These are phyloP conservation scores for Saccharomyces hybrid DNA, from an alignment of 1,139 yeast genomes.

Conservation along the genomic window DNA sequence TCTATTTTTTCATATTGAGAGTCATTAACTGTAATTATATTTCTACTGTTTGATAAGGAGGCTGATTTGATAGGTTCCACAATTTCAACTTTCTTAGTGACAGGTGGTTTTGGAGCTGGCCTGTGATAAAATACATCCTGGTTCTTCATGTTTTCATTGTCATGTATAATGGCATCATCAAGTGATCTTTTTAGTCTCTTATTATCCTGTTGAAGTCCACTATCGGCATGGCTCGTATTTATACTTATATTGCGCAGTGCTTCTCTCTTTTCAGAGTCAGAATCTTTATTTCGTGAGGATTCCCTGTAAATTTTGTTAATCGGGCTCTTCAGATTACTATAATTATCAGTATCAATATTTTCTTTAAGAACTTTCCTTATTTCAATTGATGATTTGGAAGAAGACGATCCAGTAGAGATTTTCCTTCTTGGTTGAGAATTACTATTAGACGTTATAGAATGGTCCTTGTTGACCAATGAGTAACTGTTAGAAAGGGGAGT, in stretches of 20 bases:
- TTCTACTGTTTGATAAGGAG: conserved; percentile 11
- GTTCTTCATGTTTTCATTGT: background rate
- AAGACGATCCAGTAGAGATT: conserved; percentile 1
- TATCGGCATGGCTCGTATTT: conserved; percentile 16
- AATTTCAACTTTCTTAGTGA: conserved; percentile 22
- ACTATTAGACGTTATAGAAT: background rate
- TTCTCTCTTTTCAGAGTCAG: conserved; percentile 17
- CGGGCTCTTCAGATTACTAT: background rate
- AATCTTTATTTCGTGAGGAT: conserved; percentile 4
- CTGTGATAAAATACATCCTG: conserved; percentile 6
- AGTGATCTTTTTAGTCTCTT: background rate
- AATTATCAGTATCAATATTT: background rate
- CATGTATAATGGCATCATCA: background rate
- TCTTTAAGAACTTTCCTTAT: background rate
- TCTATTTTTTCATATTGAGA: conserved; percentile 68
- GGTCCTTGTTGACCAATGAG: background rate
- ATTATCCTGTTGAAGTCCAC: conserved; percentile 4
- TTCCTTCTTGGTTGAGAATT: background rate
- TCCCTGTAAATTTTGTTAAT: background rate
- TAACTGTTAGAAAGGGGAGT: background rate
- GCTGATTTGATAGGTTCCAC: conserved; percentile 19
- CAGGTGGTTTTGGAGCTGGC: conserved; percentile 6
- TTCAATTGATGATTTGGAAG: background rate
- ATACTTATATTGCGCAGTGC: conserved; percentile 25
- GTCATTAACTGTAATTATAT: conserved; percentile 43